These are phyloP conservation scores for Moringa oleifera DNA, from an alignment of 345 rosid genomes.

Conservation along the genomic window DNA sequence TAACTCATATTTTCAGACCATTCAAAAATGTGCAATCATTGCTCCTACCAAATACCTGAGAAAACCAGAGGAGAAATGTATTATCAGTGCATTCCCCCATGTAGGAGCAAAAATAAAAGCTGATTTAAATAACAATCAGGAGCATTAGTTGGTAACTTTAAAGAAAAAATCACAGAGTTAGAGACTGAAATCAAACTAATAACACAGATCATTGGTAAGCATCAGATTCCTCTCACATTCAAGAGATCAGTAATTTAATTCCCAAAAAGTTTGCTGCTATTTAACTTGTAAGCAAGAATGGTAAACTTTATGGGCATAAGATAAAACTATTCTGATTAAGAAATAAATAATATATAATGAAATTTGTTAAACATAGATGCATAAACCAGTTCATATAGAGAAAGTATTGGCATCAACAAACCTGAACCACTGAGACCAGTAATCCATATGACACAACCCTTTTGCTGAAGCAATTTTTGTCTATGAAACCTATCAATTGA, in stretches of 20 bases:
- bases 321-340: background rate
- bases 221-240: background rate
- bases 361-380: background rate
- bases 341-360: too few relatives aligned
- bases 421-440: slow-evolving; percentile 91
- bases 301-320: background rate
- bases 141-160: background rate
- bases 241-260: background rate
- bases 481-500: slow-evolving; percentile 54
- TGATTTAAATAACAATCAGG: background rate
- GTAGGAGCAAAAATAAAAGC: too few relatives aligned
- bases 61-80: too few relatives aligned
- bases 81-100: too few relatives aligned
- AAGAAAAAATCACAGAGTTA: background rate
- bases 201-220: background rate
- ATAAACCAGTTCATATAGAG: background rate
- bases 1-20: too few relatives aligned
- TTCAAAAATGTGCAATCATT: too few relatives aligned
- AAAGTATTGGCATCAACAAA: slow-evolving; percentile 21
- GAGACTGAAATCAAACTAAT: background rate
- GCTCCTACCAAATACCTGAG: too few relatives aligned
- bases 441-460: slow-evolving; percentile 77
- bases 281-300: background rate
- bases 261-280: background rate
- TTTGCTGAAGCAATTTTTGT: slow-evolving; percentile 56